A percentile compares a stretch with the other conserved stretches of the same genome.
Conservation (phyloP, 2,329 filamentous ascomycete species). For the Fusarium compactum region DNA sequence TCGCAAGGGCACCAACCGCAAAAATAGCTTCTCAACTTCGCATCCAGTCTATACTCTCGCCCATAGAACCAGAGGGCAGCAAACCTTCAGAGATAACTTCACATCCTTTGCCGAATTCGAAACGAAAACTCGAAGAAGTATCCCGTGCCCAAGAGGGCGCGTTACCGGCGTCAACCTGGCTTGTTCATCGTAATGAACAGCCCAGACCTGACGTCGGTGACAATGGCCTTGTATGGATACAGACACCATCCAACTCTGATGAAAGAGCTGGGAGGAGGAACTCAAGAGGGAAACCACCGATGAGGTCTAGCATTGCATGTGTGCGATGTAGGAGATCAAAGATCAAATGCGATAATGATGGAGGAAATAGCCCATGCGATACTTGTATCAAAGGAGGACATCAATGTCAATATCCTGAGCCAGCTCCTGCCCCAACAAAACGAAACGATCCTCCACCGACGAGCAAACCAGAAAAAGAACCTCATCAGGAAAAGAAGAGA, state of each 20-base stretch:
- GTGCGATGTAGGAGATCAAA: constrained; percentile 81
- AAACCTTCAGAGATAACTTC: constrained; percentile 46
- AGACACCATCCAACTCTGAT: constrained; percentile 14
- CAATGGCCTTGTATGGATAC: background rate
- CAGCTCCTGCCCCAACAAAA: constrained; percentile 53
- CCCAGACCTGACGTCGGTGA: background rate
- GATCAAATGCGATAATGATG: constrained; percentile 87
- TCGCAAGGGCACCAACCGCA: constrained; percentile 55
- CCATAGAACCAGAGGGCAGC: constrained; percentile 57
- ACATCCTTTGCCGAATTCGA: background rate
- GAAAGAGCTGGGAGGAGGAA: constrained; percentile 31
- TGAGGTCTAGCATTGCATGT: constrained; percentile 86
- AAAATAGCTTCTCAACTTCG: constrained; percentile 64
- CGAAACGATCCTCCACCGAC: constrained; percentile 51
- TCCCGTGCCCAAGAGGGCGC: background rate
- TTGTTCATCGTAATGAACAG: background rate
- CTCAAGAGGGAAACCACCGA: constrained; percentile 57
- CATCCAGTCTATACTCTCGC: constrained; percentile 65
- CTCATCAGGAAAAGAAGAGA: constrained; percentile 14
- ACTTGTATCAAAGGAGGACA: constrained; percentile 78
- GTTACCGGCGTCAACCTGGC: background rate
- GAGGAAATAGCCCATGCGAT: constrained; percentile 77
- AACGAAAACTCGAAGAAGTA: constrained; percentile 14
- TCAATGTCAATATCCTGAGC: constrained; percentile 77
- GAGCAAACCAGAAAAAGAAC: background rate